Percentiles rank a stretch among this genome's conserved stretches.
Evolutionary conservation across 164 flowering plant species (phyloP).

Genomic region (Aristolochia californica): DNA sequence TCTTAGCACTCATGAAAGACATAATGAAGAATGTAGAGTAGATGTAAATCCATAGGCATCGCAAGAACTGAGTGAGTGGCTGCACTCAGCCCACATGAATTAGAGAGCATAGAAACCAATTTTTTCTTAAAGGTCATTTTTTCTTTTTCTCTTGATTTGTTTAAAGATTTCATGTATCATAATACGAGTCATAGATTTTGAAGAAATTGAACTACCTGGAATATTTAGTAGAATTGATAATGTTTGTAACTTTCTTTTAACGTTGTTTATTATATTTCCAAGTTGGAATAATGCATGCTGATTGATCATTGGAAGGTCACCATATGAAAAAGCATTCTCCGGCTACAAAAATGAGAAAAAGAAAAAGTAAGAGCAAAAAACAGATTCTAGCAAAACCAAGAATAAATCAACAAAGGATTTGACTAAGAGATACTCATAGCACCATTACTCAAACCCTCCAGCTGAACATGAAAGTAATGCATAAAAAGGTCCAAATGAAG

Average conservation of each 20-base stretch:
- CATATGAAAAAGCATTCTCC: constrained; percentile 46
- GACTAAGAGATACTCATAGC: too few relatives aligned
- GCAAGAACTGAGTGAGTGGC: not conserved
- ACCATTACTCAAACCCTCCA: too few relatives aligned
- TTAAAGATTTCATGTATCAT: not conserved
- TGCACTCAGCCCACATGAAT: not conserved
- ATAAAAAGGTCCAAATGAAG: too few relatives aligned
- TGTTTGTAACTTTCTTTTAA: constrained; percentile 64
- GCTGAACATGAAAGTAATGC: too few relatives aligned
- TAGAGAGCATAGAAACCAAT: not conserved
- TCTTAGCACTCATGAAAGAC: not conserved
- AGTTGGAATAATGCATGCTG: constrained; percentile 86
- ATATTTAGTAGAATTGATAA: constrained; percentile 89
- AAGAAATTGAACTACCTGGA: constrained; percentile 48
- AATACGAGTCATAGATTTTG: not conserved
- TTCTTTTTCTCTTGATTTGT: too few relatives aligned
- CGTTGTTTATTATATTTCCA: constrained; percentile 65
- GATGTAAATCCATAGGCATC: too few relatives aligned
- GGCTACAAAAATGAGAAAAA: constrained; percentile 31
- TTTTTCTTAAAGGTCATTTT: not conserved
- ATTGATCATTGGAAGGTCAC: constrained; percentile 72
- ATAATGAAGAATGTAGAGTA: not conserved
- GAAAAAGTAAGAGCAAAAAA: not conserved
- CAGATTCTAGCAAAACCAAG: too few relatives aligned
- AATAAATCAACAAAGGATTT: too few relatives aligned